Evolutionary conservation across 495 filamentous ascomycete genomes (phyloP).

Genomic region (Letharia lupina): DNA sequence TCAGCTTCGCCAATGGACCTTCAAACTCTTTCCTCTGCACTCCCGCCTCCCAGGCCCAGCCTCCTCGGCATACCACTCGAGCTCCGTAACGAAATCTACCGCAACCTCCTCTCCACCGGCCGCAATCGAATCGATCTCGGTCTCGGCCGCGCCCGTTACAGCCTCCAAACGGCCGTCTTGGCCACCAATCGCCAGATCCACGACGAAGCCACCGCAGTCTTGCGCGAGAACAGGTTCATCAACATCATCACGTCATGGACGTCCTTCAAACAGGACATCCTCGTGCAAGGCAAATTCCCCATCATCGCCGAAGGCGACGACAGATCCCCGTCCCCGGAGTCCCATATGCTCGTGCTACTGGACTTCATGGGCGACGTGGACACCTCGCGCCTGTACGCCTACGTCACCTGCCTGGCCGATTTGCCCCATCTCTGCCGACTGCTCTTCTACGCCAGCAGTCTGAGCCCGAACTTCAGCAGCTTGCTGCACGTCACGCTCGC

Average conservation of each 20-base stretch:
- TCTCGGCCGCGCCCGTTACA: neutral
- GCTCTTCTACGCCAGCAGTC: neutral
- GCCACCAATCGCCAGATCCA: neutral
- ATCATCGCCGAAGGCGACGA: neutral
- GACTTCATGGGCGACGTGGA: neutral
- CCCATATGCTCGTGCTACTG: neutral
- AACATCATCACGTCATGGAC: neutral
- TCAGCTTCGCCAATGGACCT: neutral
- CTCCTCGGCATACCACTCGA: neutral
- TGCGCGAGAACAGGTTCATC: neutral
- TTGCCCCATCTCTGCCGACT: neutral
- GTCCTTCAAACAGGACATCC: neutral
- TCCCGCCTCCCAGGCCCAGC: neutral
- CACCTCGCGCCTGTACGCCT: neutral
- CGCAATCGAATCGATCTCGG: neutral
- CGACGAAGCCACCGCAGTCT: neutral
- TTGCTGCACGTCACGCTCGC: neutral
- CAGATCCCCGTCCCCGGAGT: neutral
- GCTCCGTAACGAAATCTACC: neutral
- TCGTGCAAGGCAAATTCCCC: neutral
- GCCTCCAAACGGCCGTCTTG: neutral
- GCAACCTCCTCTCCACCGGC: neutral
- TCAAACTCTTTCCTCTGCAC: neutral
- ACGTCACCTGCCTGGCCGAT: neutral
- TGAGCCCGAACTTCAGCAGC: neutral